Evolutionary conservation across 2,329 filamentous ascomycete genomes (phyloP).

Genomic region (Mariannaea sp.): DNA sequence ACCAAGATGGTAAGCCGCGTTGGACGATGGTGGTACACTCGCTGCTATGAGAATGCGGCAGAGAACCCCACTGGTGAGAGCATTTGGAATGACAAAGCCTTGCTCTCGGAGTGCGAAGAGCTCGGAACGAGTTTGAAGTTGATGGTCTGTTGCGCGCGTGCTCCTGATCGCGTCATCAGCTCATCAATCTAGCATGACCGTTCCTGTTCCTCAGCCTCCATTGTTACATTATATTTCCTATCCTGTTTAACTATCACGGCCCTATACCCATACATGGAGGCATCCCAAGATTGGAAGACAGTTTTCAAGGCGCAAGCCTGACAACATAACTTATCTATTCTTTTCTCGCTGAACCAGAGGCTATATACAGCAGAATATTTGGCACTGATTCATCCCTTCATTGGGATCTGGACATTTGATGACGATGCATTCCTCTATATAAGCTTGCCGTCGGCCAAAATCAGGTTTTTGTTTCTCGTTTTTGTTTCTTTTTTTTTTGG

Average conservation of each 20-base stretch:
- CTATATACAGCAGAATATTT: conserved; percentile 17
- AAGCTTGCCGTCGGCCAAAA: no score
- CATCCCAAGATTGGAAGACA: conserved; percentile 37
- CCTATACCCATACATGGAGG: conserved; percentile 22
- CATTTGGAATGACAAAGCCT: conserved; percentile 77
- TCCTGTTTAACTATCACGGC: conserved; percentile 22
- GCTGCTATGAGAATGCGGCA: conserved; percentile 81
- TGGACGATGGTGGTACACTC: conserved; percentile 94
- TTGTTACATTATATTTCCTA: conserved; percentile 20
- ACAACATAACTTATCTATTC: conserved; percentile 7
- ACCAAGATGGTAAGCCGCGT: conserved; percentile 91
- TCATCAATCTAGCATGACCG: conserved; percentile 42
- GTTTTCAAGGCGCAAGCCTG: conserved; percentile 34
- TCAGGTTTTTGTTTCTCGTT: no score
- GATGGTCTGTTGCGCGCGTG: conserved; percentile 88
- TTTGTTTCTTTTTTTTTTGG: no score
- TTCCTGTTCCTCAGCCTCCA: background rate
- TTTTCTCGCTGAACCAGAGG: conserved; percentile 12
- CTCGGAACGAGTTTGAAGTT: conserved; percentile 87
- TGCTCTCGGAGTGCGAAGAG: conserved; percentile 85
- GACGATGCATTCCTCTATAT: no score
- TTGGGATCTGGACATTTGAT: conserved; percentile 1
- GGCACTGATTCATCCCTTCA: conserved; percentile 8
- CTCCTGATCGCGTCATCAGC: conserved; percentile 64
- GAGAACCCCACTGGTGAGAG: conserved; percentile 53